A percentile compares a stretch with the other conserved stretches of the same genome.
These are phyloP conservation scores for Dianthus caryophyllus DNA, from an alignment of 148 eudicot genomes.

Conservation along the genomic window DNA sequence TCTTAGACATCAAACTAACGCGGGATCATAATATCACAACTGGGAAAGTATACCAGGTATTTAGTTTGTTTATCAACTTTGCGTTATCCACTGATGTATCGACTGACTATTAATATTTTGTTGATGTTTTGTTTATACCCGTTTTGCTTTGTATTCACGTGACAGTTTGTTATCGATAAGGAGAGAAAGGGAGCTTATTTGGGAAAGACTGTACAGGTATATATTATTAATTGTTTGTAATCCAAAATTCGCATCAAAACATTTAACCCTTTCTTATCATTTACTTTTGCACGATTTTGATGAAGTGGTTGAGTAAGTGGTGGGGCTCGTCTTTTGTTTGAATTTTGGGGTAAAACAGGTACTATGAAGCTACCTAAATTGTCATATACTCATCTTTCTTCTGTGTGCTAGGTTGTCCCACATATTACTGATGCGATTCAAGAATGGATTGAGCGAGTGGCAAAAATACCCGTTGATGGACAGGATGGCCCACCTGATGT, in stretches of 20 bases:
- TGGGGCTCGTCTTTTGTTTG: too few species aligned
- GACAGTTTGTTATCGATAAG: constrained; percentile 80
- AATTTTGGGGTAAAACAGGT: too few species aligned
- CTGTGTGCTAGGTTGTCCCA: constrained; percentile 72
- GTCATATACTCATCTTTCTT: constrained; percentile 6
- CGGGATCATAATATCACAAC: constrained; percentile 91
- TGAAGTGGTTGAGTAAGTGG: too few species aligned
- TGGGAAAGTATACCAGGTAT: constrained; percentile 87
- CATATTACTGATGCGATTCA: constrained; percentile 96
- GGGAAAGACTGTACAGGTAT: constrained; percentile 91
- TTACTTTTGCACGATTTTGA: too few species aligned
- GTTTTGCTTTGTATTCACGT: constrained; percentile 20
- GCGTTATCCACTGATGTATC: constrained; percentile 15
- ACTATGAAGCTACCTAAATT: too few species aligned
- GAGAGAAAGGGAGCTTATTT: constrained; percentile 95
- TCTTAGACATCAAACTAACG: constrained; percentile 76
- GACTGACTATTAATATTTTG: constrained; percentile 5
- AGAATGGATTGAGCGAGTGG: constrained; percentile 93
- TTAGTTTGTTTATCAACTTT: constrained; percentile 14
- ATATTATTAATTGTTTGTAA: constrained; percentile 14
- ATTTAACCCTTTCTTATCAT: too few species aligned
- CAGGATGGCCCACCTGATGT: constrained; percentile 93
- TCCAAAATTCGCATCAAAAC: not conserved
- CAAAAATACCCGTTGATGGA: constrained; percentile 89
- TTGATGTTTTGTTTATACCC: constrained; percentile 9